Conservation (phyloP, 2,329 filamentous ascomycete genomes). For the Aspergillus brunneoviolaceus region DNA sequence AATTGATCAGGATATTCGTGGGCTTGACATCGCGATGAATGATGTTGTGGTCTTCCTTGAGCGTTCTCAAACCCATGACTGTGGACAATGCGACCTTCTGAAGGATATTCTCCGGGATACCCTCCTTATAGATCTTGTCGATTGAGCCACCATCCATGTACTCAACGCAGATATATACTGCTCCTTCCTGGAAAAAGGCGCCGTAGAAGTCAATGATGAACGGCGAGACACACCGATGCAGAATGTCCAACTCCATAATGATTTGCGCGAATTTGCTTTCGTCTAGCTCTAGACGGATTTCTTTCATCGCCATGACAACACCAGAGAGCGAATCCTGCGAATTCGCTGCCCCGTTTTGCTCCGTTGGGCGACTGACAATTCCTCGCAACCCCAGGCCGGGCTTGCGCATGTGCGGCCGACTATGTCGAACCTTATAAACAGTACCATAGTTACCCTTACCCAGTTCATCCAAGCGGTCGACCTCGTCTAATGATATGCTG, state of each 20-base stretch:
- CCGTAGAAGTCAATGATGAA: conserved; percentile 99
- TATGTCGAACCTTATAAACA: conserved; percentile 92
- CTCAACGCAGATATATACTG: conserved; percentile 98
- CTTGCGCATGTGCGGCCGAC: conserved; percentile 64
- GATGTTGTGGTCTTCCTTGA: conserved; percentile 99
- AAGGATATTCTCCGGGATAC: conserved; percentile 83
- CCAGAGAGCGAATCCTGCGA: conserved; percentile 50
- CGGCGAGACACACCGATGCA: conserved; percentile 90
- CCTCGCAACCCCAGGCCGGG: conserved; percentile 61
- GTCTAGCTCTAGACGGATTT: conserved; percentile 91
- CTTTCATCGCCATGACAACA: conserved; percentile 97
- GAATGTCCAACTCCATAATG: conserved; percentile 93
- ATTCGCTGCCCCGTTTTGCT: conserved; percentile 18
- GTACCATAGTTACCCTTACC: conserved; percentile 98
- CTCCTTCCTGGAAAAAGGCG: conserved; percentile 97
- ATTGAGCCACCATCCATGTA: conserved; percentile 99
- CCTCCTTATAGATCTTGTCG: conserved; percentile 89
- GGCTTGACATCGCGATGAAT: conserved; percentile 98
- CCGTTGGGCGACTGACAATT: conserved; percentile 50
- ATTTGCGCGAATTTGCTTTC: conserved; percentile 97
- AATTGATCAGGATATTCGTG: conserved; percentile 96
- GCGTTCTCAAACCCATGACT: conserved; percentile 81
- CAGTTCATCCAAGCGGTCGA: conserved; percentile 87
- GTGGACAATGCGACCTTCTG: conserved; percentile 89
- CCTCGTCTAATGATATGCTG: conserved; percentile 91